Evolutionary conservation across 768 basidiomycete species (phyloP).

Genomic region (Russula sp.): DNA sequence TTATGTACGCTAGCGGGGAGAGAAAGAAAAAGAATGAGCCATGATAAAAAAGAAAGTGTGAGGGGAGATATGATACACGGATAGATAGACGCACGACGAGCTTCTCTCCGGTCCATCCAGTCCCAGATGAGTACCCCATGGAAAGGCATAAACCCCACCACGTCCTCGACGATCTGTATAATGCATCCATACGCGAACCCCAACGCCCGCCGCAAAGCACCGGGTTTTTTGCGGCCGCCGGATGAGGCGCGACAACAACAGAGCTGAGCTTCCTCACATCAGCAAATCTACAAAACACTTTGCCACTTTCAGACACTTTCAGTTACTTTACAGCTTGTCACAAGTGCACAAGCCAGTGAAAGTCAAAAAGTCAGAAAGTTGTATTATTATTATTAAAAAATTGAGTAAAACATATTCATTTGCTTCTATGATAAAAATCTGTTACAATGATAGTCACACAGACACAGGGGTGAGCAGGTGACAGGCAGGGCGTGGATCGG

Average conservation of each 20-base stretch:
- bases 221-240: conserved; percentile 32
- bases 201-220: conserved; percentile 25
- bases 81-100: conserved; percentile 34
- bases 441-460: no score
- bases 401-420: no score
- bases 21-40: conserved; percentile 43
- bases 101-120: no score
- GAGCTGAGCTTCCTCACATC: conserved; percentile 37
- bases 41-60: neutral
- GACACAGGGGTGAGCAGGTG: no score
- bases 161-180: conserved; percentile 48
- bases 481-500: no score
- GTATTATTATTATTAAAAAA: no score
- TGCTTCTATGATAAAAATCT: no score
- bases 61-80: neutral
- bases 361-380: no score
- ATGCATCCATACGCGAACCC: conserved; percentile 28
- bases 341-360: no score
- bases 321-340: no score
- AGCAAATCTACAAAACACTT: no score
- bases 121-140: conserved; percentile 42
- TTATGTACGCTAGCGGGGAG: conserved; percentile 36
- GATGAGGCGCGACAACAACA: conserved; percentile 35
- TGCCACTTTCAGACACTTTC: no score
- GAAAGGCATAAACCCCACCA: conserved; percentile 37